phyloP scores from a whole-genome alignment of 2,329 filamentous ascomycete species.

The Domatiomyces globalis region DNA sequence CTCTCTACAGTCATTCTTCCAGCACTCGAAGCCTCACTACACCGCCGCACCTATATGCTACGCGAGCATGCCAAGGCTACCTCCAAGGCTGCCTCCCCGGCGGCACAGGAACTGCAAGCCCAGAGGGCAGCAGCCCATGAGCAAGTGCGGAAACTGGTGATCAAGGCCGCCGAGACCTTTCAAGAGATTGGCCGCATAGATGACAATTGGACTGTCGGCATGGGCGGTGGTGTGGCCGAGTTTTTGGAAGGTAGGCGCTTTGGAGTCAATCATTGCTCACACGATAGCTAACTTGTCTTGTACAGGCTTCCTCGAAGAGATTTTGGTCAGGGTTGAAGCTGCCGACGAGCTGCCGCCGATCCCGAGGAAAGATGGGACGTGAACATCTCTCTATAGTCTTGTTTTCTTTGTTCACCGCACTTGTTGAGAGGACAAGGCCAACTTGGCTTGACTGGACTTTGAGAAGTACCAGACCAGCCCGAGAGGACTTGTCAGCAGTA shows the following conservation, averaged over 20 bases:
- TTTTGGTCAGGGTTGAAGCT: slow-evolving; percentile 80
- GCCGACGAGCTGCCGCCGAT: slow-evolving; percentile 46
- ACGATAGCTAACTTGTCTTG: background rate
- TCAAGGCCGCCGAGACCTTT: slow-evolving; percentile 69
- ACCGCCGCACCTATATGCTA: slow-evolving; percentile 52
- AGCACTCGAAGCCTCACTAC: slow-evolving; percentile 78
- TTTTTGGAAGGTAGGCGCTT: slow-evolving; percentile 58
- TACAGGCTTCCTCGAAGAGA: slow-evolving; percentile 61
- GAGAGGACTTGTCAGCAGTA: no score
- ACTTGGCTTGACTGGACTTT: no score
- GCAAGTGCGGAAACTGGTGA: slow-evolving; percentile 64
- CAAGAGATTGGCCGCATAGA: slow-evolving; percentile 84
- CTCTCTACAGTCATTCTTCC: slow-evolving; percentile 85
- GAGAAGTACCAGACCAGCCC: no score
- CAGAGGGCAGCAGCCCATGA: slow-evolving; percentile 68
- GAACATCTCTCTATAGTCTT: background rate
- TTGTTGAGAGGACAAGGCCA: no score
- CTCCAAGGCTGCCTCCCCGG: slow-evolving; percentile 17
- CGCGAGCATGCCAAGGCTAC: slow-evolving; percentile 26
- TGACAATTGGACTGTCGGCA: slow-evolving; percentile 72
- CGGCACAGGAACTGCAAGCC: slow-evolving; percentile 38
- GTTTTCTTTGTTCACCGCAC: no score
- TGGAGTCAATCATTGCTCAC: background rate
- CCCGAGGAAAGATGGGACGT: slow-evolving; percentile 3
- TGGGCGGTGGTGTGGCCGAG: slow-evolving; percentile 78